A percentile compares a stretch with the other conserved stretches of the same genome.
These are phyloP conservation scores for Yarrowia yakushimensis DNA, from an alignment of 805 yeast genomes.

Conservation along the genomic window DNA sequence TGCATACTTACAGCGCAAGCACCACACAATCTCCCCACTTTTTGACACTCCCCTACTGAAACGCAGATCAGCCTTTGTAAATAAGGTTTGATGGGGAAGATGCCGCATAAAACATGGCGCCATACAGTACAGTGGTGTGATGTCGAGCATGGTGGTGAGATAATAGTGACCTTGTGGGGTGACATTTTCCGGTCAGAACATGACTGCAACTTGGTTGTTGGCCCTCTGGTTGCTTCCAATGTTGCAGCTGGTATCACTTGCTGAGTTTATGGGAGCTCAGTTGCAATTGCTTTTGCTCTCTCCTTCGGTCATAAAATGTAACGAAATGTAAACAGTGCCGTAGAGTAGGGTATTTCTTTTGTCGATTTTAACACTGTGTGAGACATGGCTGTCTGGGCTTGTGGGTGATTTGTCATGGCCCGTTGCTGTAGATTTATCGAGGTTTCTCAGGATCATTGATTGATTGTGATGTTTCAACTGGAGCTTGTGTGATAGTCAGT, in stretches of 20 bases:
- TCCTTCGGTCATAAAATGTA: neutral
- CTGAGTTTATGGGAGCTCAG: neutral
- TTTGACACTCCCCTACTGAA: neutral
- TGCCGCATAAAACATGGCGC: slow-evolving; percentile 13
- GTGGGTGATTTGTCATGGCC: neutral
- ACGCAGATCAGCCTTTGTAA: neutral
- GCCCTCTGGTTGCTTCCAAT: neutral
- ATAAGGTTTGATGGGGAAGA: slow-evolving; percentile 1
- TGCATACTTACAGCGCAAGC: neutral
- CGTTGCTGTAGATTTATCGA: neutral
- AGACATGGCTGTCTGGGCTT: neutral
- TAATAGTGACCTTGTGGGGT: neutral
- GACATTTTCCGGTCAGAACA: neutral
- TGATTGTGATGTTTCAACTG: neutral
- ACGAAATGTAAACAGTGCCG: neutral
- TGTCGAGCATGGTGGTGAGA: neutral
- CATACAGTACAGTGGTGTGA: neutral
- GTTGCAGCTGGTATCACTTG: neutral
- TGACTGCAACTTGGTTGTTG: too few relatives aligned
- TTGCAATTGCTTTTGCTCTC: neutral
- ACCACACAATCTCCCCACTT: neutral
- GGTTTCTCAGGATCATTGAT: neutral
- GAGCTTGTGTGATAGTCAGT: too few relatives aligned
- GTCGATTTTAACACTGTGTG: neutral
- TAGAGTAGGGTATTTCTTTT: neutral